Conservation (phyloP, 164 flowering plant genomes). For the Saururus chinensis region DNA sequence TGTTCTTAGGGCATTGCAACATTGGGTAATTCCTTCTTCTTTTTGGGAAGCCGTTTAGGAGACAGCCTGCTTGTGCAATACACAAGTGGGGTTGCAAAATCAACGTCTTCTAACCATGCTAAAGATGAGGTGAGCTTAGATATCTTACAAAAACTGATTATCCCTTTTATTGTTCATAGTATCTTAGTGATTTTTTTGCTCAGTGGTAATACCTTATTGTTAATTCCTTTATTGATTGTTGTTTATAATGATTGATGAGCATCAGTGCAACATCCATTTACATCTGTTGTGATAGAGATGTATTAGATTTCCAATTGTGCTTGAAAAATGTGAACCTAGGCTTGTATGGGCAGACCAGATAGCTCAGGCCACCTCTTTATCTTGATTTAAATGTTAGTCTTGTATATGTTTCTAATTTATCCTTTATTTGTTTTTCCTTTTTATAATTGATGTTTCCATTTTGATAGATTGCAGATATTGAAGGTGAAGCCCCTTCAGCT, state of each 20-base stretch:
- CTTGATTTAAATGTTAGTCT: no score
- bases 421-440: neutral
- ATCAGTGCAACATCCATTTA: no score
- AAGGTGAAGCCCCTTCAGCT: constrained; percentile 56
- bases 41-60: constrained; percentile 92
- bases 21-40: constrained; percentile 75
- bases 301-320: no score
- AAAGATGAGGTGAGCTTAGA: constrained; percentile 72
- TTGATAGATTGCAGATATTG: constrained; percentile 77
- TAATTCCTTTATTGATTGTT: no score
- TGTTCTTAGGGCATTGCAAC: constrained; percentile 61
- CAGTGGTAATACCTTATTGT: neutral
- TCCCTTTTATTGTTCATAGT: neutral
- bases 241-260: no score
- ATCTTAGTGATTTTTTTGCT: neutral
- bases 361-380: no score
- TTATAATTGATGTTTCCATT: neutral
- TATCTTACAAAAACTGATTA: neutral
- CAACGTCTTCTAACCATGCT: constrained; percentile 30
- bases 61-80: constrained; percentile 95
- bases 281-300: no score
- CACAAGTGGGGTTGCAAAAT: constrained; percentile 43
- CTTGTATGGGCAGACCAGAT: no score
- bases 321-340: no score
- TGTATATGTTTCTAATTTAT: neutral